Conservation (phyloP, 2,329 filamentous ascomycete genomes). For the Diplocarpon rosae region DNA sequence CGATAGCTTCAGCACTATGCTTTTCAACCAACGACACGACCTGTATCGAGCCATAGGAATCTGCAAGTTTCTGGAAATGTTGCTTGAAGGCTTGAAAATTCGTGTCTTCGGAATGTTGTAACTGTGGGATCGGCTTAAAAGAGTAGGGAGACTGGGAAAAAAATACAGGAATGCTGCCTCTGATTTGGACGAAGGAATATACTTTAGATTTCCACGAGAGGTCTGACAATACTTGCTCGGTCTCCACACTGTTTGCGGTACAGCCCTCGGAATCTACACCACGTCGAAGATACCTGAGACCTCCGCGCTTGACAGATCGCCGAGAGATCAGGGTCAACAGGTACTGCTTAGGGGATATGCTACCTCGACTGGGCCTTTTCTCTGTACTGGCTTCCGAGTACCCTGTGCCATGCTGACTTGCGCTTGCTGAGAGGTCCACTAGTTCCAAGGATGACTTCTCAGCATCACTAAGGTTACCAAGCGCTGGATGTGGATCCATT, state of each 20-base stretch:
- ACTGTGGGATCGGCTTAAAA: slow-evolving; percentile 72
- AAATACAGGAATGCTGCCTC: slow-evolving; percentile 88
- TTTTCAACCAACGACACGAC: slow-evolving; percentile 82
- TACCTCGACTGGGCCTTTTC: not conserved
- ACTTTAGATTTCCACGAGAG: slow-evolving; percentile 56
- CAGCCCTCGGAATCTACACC: slow-evolving; percentile 85
- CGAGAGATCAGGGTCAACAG: slow-evolving; percentile 88
- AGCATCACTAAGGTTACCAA: slow-evolving; percentile 38
- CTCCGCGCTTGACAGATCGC: slow-evolving; percentile 74
- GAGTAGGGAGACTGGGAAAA: slow-evolving; percentile 94
- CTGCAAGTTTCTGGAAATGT: slow-evolving; percentile 63
- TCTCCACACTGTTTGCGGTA: slow-evolving; percentile 85
- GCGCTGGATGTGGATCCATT: slow-evolving; percentile 49
- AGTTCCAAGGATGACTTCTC: slow-evolving; percentile 33
- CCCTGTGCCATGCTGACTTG: not conserved
- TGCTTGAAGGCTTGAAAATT: slow-evolving; percentile 69
- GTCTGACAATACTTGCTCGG: slow-evolving; percentile 80
- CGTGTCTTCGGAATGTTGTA: slow-evolving; percentile 69
- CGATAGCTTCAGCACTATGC: slow-evolving; percentile 66
- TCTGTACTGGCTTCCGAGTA: slow-evolving; percentile 8
- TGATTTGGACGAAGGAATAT: slow-evolving; percentile 77
- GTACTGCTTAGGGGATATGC: slow-evolving; percentile 18
- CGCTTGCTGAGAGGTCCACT: slow-evolving; percentile 28
- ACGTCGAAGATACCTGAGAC: slow-evolving; percentile 78
- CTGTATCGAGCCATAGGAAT: slow-evolving; percentile 66